Evolutionary conservation across 169 alveolate species (phyloP).

Genomic region (Amoebophrya sp.): DNA sequence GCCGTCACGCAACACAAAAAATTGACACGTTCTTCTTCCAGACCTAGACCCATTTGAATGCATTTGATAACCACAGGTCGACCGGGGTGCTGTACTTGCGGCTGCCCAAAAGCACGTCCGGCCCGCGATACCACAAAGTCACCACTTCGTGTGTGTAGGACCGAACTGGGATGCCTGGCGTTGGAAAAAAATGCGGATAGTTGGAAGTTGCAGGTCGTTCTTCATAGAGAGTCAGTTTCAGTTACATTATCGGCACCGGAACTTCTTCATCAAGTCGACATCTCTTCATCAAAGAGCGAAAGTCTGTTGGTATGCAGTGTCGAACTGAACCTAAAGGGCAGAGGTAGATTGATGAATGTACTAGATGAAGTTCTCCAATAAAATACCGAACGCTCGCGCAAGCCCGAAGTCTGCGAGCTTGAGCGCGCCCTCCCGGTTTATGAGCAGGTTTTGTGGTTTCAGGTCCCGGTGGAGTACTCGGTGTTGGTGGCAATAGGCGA

Average conservation of each 20-base stretch:
- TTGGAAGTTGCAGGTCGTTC: not conserved
- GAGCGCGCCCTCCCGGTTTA: conserved; percentile 70
- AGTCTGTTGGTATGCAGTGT: too few species aligned
- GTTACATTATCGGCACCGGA: too few species aligned
- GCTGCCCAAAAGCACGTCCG: conserved; percentile 98
- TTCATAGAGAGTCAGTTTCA: not conserved
- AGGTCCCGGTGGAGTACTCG: conserved; percentile 97
- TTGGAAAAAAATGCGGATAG: conserved; percentile 38
- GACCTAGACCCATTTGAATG: conserved; percentile 91
- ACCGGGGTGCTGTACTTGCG: conserved; percentile 96
- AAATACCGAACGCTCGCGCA: conserved; percentile 76
- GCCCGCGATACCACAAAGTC: conserved; percentile 99
- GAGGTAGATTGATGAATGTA: too few species aligned
- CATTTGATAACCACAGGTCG: conserved; percentile 98
- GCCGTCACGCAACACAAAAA: too few species aligned
- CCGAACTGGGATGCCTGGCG: conserved; percentile 95
- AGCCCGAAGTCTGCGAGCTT: conserved; percentile 99
- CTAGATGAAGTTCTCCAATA: too few species aligned
- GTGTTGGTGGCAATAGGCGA: conserved; percentile 95
- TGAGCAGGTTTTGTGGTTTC: conserved; percentile 96
- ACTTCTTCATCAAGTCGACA: too few species aligned
- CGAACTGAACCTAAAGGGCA: too few species aligned
- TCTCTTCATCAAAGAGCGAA: too few species aligned
- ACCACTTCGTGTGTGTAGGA: conserved; percentile 97
- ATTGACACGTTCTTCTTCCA: too few species aligned